Percentiles rank a stretch among this genome's conserved stretches.
Conservation (phyloP, 345 rosid species). For the Gossypium rotundifolium region DNA sequence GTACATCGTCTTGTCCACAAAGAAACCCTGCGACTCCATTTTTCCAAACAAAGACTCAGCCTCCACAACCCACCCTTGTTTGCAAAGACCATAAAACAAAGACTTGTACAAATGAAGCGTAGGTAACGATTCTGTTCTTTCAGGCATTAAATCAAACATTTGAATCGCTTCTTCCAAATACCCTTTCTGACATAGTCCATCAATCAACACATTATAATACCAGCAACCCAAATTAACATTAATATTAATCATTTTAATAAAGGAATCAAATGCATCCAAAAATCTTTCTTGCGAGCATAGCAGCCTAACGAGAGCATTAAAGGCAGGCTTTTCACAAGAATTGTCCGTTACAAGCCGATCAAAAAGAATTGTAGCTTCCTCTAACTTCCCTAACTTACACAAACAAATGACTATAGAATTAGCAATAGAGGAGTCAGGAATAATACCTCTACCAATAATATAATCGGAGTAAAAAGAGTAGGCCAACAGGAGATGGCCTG, state of each 20-base stretch:
- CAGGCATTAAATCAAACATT: slow-evolving; percentile 39
- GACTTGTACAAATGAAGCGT: slow-evolving; percentile 42
- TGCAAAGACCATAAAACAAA: slow-evolving; percentile 59
- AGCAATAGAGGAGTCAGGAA: slow-evolving; percentile 34
- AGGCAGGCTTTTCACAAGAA: slow-evolving; percentile 30
- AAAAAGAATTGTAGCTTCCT: slow-evolving; percentile 45
- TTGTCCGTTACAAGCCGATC: slow-evolving; percentile 34
- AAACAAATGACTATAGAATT: slow-evolving; percentile 47
- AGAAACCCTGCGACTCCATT: slow-evolving; percentile 49
- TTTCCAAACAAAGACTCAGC: slow-evolving; percentile 49
- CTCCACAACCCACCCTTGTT: slow-evolving; percentile 36
- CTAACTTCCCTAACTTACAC: slow-evolving; percentile 43
- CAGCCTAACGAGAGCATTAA: slow-evolving; percentile 34
- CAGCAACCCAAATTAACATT: slow-evolving; percentile 34
- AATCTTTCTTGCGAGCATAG: slow-evolving; percentile 33
- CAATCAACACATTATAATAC: slow-evolving; percentile 41
- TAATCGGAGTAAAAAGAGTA: slow-evolving; percentile 30
- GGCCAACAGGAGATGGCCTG: slow-evolving; percentile 38
- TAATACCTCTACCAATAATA: slow-evolving; percentile 36
- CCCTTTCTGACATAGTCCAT: slow-evolving; percentile 43
- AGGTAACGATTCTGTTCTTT: slow-evolving; percentile 32
- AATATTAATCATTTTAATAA: slow-evolving; percentile 22
- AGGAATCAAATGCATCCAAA: slow-evolving; percentile 45
- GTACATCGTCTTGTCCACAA: slow-evolving; percentile 49
- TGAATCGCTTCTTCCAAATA: slow-evolving; percentile 43